A percentile compares a stretch with the other conserved stretches of the same genome.
Evolutionary conservation across 2,329 filamentous ascomycete species (phyloP).

Genomic region (Alternaria incomplexa): DNA sequence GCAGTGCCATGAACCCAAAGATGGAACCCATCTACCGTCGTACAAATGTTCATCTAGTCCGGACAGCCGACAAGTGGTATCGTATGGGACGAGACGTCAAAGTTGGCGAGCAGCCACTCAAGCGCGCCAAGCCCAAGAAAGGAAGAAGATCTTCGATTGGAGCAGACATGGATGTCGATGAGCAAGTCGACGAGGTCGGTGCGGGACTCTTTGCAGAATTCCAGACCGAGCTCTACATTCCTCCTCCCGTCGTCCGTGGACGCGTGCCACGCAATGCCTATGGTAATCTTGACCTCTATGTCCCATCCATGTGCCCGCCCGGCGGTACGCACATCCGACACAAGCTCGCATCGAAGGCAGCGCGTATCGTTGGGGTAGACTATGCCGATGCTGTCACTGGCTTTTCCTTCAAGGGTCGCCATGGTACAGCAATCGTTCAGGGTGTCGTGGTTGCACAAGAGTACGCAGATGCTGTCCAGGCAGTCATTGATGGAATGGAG

Average conservation of each 20-base stretch:
- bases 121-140: constrained; percentile 61
- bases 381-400: constrained; percentile 89
- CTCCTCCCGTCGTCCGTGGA: constrained; percentile 77
- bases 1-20: constrained; percentile 61
- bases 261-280: constrained; percentile 68
- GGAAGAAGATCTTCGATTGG: constrained; percentile 30
- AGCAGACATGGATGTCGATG: constrained; percentile 41
- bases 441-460: constrained; percentile 79
- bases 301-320: constrained; percentile 67
- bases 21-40: constrained; percentile 84
- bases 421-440: constrained; percentile 81
- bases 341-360: constrained; percentile 70
- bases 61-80: constrained; percentile 89
- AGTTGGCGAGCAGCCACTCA: constrained; percentile 77
- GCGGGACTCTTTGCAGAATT: constrained; percentile 64
- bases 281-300: constrained; percentile 69
- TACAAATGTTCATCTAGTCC: constrained; percentile 77
- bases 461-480: constrained; percentile 72
- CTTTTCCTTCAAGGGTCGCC: constrained; percentile 84
- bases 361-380: constrained; percentile 77
- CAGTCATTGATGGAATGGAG: constrained; percentile 70
- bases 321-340: constrained; percentile 65
- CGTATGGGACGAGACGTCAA: constrained; percentile 81
- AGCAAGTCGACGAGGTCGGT: constrained; percentile 52
- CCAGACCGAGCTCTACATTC: constrained; percentile 73